These are phyloP conservation scores for Malus sieversii DNA, from an alignment of 306 rosid species.

Conservation along the genomic window DNA sequence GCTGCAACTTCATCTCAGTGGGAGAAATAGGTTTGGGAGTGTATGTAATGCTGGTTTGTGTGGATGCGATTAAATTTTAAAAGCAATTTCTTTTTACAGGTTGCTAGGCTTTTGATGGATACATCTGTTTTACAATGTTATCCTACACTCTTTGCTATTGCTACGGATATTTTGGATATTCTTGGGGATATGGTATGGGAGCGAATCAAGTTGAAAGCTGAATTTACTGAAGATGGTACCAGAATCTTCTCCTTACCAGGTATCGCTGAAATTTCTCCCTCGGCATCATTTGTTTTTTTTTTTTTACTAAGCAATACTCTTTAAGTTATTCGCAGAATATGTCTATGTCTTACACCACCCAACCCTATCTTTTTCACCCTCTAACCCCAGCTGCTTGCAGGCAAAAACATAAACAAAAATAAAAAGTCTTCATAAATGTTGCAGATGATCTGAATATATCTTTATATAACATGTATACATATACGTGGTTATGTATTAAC, in stretches of 20 bases:
- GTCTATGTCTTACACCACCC: too few species aligned
- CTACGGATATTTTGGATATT: slow-evolving; percentile 83
- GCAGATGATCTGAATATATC: too few species aligned
- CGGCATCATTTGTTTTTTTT: slow-evolving; percentile 5
- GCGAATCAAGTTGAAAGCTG: slow-evolving; percentile 80
- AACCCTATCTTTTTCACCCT: too few species aligned
- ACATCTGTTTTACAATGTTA: slow-evolving; percentile 76
- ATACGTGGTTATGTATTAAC: too few species aligned
- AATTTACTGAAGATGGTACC: slow-evolving; percentile 69
- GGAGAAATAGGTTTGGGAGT: not conserved
- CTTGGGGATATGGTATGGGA: slow-evolving; percentile 91
- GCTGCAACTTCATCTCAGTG: not conserved
- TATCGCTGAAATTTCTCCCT: slow-evolving; percentile 17
- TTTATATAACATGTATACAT: too few species aligned
- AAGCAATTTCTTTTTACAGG: slow-evolving; percentile 52
- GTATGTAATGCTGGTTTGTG: not conserved
- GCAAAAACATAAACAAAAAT: too few species aligned
- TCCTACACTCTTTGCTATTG: slow-evolving; percentile 87
- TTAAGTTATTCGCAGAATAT: not conserved
- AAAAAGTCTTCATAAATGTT: too few species aligned
- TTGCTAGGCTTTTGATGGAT: slow-evolving; percentile 86
- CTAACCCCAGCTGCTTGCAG: too few species aligned
- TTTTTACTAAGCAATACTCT: not conserved
- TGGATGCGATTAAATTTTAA: not conserved
- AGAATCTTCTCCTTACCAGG: slow-evolving; percentile 56